Evolutionary conservation across 306 rosid genomes (phyloP).

Genomic region (Castanea sativa): DNA sequence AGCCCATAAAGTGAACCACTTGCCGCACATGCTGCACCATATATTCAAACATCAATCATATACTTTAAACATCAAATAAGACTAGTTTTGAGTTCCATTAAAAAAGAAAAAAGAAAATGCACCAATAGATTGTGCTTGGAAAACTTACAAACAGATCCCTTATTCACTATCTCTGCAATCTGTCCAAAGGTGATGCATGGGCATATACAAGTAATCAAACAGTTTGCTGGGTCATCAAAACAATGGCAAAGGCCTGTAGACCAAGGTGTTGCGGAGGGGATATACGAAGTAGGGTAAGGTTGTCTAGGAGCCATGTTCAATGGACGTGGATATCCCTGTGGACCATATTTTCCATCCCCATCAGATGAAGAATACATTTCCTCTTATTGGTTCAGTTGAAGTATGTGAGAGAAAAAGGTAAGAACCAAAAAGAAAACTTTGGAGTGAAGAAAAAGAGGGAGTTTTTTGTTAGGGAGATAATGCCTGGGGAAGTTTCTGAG

Average conservation of each 20-base stretch:
- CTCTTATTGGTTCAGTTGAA: no score
- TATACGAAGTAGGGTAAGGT: neutral
- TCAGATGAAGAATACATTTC: neutral
- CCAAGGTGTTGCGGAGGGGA: neutral
- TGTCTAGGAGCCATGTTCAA: neutral
- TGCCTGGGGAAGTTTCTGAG: no score
- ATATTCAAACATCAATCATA: neutral
- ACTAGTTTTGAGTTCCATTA: no score
- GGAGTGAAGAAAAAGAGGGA: no score
- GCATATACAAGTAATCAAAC: neutral
- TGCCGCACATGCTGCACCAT: neutral
- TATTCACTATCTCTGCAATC: neutral
- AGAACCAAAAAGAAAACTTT: no score
- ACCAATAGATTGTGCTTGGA: no score
- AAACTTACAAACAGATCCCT: neutral
- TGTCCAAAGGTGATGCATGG: conserved; percentile 4
- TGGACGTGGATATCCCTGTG: neutral
- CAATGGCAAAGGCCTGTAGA: neutral
- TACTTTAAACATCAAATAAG: neutral
- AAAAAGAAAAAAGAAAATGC: no score
- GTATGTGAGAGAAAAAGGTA: no score
- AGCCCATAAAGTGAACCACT: neutral
- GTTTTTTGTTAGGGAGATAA: no score
- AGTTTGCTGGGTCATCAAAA: conserved; percentile 1
- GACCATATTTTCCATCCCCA: neutral